Conservation (phyloP, 2,329 filamentous ascomycete genomes). For the Cercospora zeae-maydis region DNA sequence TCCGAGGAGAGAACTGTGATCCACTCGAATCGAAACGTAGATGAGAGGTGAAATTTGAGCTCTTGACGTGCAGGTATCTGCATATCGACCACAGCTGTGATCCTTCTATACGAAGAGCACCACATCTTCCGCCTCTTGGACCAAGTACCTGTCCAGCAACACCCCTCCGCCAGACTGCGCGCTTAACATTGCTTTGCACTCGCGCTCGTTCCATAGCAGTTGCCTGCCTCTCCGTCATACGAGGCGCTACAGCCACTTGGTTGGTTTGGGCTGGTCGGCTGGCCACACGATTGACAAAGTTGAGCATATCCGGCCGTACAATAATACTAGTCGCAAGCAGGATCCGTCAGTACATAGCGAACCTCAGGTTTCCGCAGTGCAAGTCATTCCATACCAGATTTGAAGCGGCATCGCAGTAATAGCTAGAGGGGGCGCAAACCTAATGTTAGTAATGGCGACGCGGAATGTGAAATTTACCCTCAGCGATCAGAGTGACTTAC, state of each 20-base stretch:
- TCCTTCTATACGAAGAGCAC: not conserved
- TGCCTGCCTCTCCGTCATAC: not conserved
- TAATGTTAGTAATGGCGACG: not conserved
- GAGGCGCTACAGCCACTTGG: not conserved
- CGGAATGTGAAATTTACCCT: not conserved
- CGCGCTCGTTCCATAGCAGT: not conserved
- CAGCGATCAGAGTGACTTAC: not conserved
- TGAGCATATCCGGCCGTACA: not conserved
- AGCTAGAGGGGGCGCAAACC: not conserved
- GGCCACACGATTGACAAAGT: not conserved
- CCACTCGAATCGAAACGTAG: no score
- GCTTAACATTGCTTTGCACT: not conserved
- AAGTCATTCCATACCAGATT: not conserved
- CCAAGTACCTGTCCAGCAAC: not conserved
- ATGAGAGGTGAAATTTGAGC: no score
- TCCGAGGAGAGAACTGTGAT: no score
- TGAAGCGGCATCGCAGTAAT: not conserved
- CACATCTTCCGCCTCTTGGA: not conserved
- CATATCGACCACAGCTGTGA: not conserved
- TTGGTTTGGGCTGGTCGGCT: not conserved
- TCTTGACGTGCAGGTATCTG: not conserved
- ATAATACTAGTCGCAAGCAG: not conserved
- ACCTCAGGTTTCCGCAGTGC: not conserved
- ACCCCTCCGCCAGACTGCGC: not conserved
- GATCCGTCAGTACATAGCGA: not conserved